phyloP scores from a whole-genome alignment of 129 eudicot genomes.

The Ambrosia trifida region DNA sequence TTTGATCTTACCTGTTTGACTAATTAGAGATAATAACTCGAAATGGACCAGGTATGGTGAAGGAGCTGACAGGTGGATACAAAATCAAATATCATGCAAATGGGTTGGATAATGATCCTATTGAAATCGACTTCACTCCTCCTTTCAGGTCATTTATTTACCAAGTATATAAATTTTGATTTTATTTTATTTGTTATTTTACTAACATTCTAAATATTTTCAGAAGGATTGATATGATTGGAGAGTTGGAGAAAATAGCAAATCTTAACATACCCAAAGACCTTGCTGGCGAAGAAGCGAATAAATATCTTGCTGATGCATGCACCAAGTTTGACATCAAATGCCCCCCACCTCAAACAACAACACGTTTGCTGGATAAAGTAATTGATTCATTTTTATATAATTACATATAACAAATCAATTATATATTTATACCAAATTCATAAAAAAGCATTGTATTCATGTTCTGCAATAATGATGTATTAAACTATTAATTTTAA shows the following conservation, averaged over 20 bases:
- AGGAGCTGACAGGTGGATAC: constrained; percentile 88
- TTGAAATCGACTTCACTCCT: constrained; percentile 88
- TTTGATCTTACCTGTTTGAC: neutral
- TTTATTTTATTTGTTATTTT: neutral
- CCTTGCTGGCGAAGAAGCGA: constrained; percentile 75
- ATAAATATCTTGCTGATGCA: constrained; percentile 73
- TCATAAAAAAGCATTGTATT: neutral
- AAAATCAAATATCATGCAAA: constrained; percentile 76
- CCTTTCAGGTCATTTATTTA: constrained; percentile 71
- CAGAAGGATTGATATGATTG: constrained; percentile 96
- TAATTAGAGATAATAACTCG: neutral
- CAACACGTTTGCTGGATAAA: constrained; percentile 84
- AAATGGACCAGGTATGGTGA: constrained; percentile 71
- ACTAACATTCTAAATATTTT: constrained; percentile 3
- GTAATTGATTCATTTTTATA: constrained; percentile 34
- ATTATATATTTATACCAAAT: too few relatives aligned
- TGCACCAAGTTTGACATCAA: constrained; percentile 67
- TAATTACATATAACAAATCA: neutral
- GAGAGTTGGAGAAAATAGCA: constrained; percentile 53
- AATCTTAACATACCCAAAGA: constrained; percentile 85
- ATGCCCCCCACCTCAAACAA: constrained; percentile 93
- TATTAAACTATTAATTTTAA: neutral
- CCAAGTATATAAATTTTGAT: neutral
- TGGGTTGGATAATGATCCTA: constrained; percentile 70
- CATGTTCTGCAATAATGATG: neutral